Base-by-base conservation (phyloP, 371 early-diverging fungal species). In the Coemansia sp. region DNA sequence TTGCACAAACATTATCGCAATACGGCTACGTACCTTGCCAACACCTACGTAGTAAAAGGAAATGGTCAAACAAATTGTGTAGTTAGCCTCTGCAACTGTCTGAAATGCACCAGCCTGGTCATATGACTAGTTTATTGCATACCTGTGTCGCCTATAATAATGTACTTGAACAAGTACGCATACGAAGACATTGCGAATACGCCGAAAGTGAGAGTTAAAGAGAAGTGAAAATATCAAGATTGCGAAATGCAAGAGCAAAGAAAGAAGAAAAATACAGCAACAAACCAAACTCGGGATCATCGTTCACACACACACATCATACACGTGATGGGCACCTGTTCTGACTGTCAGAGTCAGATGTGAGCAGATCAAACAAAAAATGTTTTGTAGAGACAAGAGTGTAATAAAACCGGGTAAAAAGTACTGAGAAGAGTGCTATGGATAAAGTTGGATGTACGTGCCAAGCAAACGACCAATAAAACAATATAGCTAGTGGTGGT, bases 91-190 rank as follows among this genome's bases (percentile, higher is more conserved):
- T 7, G 18, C 52, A 22, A 18, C 26, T 6, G 34, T 29, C 55
- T n/a, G 18, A 34, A 29, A 6, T 26, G 34, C 58, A 11, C 54
- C 16, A 14, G 55, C 8, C 11, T 7, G 29, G 5, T 7, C 22
- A 26, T 22, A 52, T 24, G 31, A 6, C 31, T 7, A 24, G 21
- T 24, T 5, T 14, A 26, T 16, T 4, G 37, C 72, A 55, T 87
- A 87, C 90, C 91, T 59, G 91, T 88, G 80, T 91, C 91, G 47
- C 91, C 91, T 68, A 90, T 90, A 66, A 90, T 90, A 60, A 90
- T 90, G 72, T 89, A 90, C 85, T 90, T 81, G 74, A 84, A 84
- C 40, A 82, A 42, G 71, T 83, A 82, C 55, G 67, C 69, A 74
- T 81, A 81, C 42, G 77, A 66, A 5, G 77, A 77, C 73, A 72